A percentile compares a stretch with the other conserved stretches of the same genome.
Evolutionary conservation across 495 filamentous ascomycete genomes (phyloP).

Genomic region (Neurospora sp.): DNA sequence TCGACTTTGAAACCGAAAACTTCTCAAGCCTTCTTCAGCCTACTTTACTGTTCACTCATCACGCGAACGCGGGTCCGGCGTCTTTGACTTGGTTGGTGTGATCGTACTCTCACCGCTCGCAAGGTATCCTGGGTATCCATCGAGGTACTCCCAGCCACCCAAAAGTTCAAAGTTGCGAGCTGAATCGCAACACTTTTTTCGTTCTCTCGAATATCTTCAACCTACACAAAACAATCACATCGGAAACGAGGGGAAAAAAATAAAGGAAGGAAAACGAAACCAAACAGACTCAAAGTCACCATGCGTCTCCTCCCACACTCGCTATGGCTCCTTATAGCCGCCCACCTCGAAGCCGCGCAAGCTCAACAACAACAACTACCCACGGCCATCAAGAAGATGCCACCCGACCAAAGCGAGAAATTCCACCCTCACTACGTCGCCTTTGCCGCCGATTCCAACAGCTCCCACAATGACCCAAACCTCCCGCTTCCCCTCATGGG

Average conservation of each 20-base stretch:
- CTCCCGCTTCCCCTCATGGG: not conserved
- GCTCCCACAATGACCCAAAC: conserved; percentile 4
- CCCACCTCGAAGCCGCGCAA: conserved; percentile 18
- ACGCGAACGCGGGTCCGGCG: not conserved
- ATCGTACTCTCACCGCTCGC: not conserved
- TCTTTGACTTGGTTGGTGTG: not conserved
- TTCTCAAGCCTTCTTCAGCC: not conserved
- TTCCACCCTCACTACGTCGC: conserved; percentile 59
- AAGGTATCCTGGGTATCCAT: not conserved
- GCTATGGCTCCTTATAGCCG: conserved; percentile 37
- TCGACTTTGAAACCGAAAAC: not conserved
- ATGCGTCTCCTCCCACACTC: conserved; percentile 44
- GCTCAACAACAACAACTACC: conserved; percentile 26
- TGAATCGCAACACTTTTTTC: not conserved
- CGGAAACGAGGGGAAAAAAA: not conserved
- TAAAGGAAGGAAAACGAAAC: not conserved
- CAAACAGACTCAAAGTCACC: not conserved
- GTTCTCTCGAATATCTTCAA: not conserved
- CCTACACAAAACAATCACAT: not conserved
- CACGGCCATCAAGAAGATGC: conserved; percentile 61
- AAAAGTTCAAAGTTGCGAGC: not conserved
- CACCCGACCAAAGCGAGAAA: conserved; percentile 70
- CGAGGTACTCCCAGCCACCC: not conserved
- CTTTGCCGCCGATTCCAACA: conserved; percentile 21
- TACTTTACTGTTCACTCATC: not conserved